Conservation (phyloP, 495 filamentous ascomycete genomes). For the Tuber melanosporum region DNA sequence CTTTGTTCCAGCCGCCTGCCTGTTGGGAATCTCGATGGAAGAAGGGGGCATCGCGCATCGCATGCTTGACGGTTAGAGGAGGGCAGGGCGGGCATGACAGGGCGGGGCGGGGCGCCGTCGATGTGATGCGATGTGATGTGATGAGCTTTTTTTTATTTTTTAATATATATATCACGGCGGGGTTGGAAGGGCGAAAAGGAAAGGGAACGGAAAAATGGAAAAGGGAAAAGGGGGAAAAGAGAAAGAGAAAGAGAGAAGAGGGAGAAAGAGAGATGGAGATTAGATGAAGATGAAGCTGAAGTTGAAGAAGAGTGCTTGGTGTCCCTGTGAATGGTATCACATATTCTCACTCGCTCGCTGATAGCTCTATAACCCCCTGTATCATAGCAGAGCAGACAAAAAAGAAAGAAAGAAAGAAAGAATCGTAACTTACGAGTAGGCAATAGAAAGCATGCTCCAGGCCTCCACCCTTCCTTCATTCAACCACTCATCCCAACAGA, state of each 20-base stretch:
- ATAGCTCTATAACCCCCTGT: not conserved
- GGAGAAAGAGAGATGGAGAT: not conserved
- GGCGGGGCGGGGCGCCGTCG: not conserved
- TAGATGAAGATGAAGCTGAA: not conserved
- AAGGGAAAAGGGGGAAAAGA: not conserved
- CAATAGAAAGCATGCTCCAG: not conserved
- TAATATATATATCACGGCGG: not conserved
- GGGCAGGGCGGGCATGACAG: not conserved
- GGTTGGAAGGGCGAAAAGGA: too few species aligned
- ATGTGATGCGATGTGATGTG: conserved; percentile 2
- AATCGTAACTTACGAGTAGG: too few species aligned
- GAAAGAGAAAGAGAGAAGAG: not conserved
- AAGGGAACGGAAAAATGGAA: too few species aligned
- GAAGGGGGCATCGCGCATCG: not conserved
- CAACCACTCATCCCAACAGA: not conserved
- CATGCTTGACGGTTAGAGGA: conserved; percentile 2
- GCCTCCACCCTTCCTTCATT: not conserved
- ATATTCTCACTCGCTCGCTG: conserved; percentile 3
- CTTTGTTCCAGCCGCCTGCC: not conserved
- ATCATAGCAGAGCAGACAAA: not conserved
- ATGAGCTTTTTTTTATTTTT: not conserved
- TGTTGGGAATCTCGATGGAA: not conserved
- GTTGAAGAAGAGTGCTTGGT: not conserved
- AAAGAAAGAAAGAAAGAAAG: too few species aligned
- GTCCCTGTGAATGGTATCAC: not conserved